A percentile compares a stretch with the other conserved stretches of the same genome.
phyloP scores from a whole-genome alignment of 306 rosid species.

The Gillenia trifoliata region DNA sequence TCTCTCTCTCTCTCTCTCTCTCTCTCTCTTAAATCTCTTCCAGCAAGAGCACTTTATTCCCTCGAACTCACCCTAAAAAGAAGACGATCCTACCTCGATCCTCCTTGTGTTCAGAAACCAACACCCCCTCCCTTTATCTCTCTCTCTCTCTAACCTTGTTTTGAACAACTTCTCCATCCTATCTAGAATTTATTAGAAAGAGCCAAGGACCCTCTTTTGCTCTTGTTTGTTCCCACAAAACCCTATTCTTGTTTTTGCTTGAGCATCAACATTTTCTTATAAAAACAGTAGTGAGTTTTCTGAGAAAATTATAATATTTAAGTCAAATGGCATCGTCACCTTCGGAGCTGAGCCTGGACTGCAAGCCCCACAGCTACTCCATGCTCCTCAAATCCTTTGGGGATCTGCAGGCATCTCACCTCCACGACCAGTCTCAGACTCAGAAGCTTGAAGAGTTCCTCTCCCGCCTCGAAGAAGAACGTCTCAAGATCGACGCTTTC shows the following conservation, averaged over 20 bases:
- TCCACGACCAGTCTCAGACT: constrained; percentile 37
- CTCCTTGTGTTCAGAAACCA: constrained; percentile 73
- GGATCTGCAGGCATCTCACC: constrained; percentile 27
- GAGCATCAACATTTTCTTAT: constrained; percentile 7
- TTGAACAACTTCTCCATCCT: neutral
- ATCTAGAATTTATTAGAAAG: constrained; percentile 35
- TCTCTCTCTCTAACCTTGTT: constrained; percentile 19
- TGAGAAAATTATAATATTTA: neutral
- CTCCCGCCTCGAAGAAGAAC: constrained; percentile 83
- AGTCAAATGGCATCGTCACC: constrained; percentile 51
- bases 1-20: constrained; percentile 22
- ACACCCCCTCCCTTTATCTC: constrained; percentile 36
- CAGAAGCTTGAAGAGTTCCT: constrained; percentile 82
- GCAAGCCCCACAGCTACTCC: constrained; percentile 78
- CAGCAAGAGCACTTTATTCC: constrained; percentile 64
- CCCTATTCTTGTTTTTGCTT: constrained; percentile 32
- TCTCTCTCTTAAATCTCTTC: constrained; percentile 16
- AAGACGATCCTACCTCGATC: constrained; percentile 72
- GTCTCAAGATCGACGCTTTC: constrained; percentile 95
- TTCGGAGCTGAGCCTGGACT: constrained; percentile 74
- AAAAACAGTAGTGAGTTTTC: neutral
- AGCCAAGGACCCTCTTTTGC: constrained; percentile 77
- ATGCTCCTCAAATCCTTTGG: constrained; percentile 76
- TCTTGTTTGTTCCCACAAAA: constrained; percentile 60
- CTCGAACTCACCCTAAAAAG: constrained; percentile 78